phyloP scores from a whole-genome alignment of 768 basidiomycete species.

The Suillus discolor region DNA sequence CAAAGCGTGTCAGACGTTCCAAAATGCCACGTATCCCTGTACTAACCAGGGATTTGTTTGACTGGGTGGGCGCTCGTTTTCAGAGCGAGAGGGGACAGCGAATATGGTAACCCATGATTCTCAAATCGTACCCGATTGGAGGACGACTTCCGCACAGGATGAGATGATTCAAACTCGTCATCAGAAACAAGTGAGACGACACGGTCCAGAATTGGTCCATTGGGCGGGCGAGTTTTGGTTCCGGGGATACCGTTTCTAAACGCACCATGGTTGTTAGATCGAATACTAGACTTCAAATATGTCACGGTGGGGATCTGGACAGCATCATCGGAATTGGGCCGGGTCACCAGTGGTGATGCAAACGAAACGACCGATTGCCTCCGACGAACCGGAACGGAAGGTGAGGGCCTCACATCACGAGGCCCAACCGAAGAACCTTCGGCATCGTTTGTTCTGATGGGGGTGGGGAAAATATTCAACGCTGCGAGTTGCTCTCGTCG shows the following conservation, averaged over 20 bases:
- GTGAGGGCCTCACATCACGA: background rate
- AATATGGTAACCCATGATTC: background rate
- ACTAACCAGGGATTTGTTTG: background rate
- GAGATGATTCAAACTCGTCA: background rate
- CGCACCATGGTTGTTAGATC: background rate
- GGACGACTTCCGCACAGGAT: background rate
- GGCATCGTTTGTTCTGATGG: background rate
- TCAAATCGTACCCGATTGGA: slow-evolving; percentile 3
- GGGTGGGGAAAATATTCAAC: too few relatives aligned
- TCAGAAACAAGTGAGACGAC: background rate
- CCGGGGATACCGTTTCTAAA: background rate
- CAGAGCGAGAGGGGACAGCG: background rate
- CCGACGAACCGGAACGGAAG: background rate
- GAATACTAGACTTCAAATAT: background rate
- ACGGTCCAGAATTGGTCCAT: background rate
- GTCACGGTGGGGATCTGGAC: background rate
- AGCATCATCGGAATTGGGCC: background rate
- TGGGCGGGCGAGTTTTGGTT: background rate
- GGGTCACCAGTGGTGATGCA: slow-evolving; percentile 1
- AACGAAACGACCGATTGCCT: background rate
- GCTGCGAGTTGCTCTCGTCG: background rate
- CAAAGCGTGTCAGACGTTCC: background rate
- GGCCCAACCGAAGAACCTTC: background rate
- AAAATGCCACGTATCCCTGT: background rate
- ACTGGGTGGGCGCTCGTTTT: background rate